phyloP scores from a whole-genome alignment of 73 alveolate genomes.

The Breviolum minutum region DNA sequence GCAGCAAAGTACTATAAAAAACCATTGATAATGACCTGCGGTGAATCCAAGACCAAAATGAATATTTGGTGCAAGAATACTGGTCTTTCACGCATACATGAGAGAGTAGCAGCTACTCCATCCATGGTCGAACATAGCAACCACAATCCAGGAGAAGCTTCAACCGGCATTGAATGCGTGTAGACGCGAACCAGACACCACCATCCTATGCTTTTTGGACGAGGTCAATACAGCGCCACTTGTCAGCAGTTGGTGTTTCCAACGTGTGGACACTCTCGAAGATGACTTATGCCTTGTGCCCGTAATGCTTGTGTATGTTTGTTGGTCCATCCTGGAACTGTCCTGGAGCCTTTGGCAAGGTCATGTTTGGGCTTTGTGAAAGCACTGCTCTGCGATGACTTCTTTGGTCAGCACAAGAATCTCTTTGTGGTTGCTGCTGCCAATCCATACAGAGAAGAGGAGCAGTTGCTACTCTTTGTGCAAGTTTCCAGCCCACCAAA shows the following conservation, averaged over 20 bases:
- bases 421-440: constrained; percentile 75
- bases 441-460: constrained; percentile 68
- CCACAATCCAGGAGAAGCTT: constrained; percentile 40
- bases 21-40: no score
- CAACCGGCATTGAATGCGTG: constrained; percentile 69
- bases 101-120: background rate
- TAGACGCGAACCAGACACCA: constrained; percentile 39
- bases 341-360: background rate
- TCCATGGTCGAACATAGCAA: background rate
- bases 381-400: constrained; percentile 47
- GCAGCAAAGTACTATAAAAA: no score
- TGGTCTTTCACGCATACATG: background rate
- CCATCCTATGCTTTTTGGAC: constrained; percentile 39
- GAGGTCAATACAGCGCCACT: constrained; percentile 63
- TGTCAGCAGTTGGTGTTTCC: background rate
- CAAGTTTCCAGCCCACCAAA: no score
- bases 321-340: background rate
- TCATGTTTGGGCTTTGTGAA: constrained; percentile 80
- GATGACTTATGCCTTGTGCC: background rate
- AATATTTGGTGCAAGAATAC: no score
- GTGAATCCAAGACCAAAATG: no score
- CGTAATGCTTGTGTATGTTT: background rate
- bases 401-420: constrained; percentile 16
- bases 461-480: background rate
- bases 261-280: background rate